Evolutionary conservation across 2,329 filamentous ascomycete genomes (phyloP).

Genomic region (Cytospora leucostoma): DNA sequence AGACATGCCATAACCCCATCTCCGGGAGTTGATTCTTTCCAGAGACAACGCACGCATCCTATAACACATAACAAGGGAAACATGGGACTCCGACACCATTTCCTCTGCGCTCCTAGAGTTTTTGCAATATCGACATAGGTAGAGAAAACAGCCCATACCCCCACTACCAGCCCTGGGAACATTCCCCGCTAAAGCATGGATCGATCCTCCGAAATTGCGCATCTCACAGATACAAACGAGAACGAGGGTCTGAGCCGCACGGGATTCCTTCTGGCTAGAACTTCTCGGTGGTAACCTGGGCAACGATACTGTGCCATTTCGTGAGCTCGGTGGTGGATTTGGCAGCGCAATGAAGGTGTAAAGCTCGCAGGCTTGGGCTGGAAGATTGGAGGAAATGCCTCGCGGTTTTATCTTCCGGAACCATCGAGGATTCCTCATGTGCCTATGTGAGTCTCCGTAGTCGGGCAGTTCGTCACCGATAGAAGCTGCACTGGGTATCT

Average conservation of each 20-base stretch:
- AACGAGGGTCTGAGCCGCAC: constrained; percentile 9
- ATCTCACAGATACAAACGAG: constrained; percentile 11
- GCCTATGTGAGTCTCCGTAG: constrained; percentile 8
- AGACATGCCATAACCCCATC: constrained; percentile 36
- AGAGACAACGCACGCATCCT: constrained; percentile 23
- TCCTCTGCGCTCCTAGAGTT: constrained; percentile 22
- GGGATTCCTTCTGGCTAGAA: constrained; percentile 20
- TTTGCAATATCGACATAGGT: constrained; percentile 23
- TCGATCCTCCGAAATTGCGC: background rate
- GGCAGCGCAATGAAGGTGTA: constrained; percentile 21
- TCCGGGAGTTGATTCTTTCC: constrained; percentile 27
- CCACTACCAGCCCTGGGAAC: constrained; percentile 14
- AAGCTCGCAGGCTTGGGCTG: constrained; percentile 7
- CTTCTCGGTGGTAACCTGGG: constrained; percentile 16
- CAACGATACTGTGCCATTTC: constrained; percentile 12
- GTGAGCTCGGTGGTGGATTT: constrained; percentile 10
- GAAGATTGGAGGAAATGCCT: constrained; percentile 14
- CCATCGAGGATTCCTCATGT: constrained; percentile 13
- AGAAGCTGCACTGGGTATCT: constrained; percentile 24
- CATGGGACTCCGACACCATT: constrained; percentile 19
- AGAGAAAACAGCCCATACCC: constrained; percentile 12
- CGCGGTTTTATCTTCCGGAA: constrained; percentile 13
- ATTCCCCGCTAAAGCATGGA: constrained; percentile 3
- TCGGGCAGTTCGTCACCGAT: constrained; percentile 16
- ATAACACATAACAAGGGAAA: constrained; percentile 28